Evolutionary conservation across 768 basidiomycete genomes (phyloP).

Genomic region (Mycena amicta): DNA sequence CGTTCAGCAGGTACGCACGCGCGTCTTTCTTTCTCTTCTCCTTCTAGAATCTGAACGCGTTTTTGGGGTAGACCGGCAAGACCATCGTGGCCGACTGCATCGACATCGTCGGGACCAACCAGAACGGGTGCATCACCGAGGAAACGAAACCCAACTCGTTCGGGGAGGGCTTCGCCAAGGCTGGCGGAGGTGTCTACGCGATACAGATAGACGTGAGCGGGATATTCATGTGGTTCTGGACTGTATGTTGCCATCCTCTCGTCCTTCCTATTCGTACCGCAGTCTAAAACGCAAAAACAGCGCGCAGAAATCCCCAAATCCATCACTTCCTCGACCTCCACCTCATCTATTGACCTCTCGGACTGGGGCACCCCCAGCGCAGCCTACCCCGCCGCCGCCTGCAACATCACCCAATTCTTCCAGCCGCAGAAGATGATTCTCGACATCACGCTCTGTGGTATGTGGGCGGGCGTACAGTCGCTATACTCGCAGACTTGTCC

Average conservation of each 20-base stretch:
- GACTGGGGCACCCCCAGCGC: constrained; percentile 49
- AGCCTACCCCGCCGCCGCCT: constrained; percentile 40
- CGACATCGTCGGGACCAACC: constrained; percentile 16
- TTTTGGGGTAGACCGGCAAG: constrained; percentile 27
- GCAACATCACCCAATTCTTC: constrained; percentile 46
- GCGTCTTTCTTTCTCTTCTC: background rate
- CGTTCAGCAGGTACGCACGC: constrained; percentile 24
- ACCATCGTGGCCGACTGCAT: constrained; percentile 35
- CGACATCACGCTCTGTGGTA: constrained; percentile 57
- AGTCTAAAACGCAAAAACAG: too few relatives aligned
- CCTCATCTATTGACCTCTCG: constrained; percentile 33
- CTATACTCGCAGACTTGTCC: background rate
- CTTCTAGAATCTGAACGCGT: too few relatives aligned
- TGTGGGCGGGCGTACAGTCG: constrained; percentile 28
- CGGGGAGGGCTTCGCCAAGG: constrained; percentile 49
- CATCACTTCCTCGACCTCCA: constrained; percentile 20
- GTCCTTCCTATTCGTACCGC: background rate
- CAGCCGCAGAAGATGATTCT: constrained; percentile 50
- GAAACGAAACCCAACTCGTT: constrained; percentile 49
- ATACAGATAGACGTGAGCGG: constrained; percentile 65
- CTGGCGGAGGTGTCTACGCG: constrained; percentile 61
- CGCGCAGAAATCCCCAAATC: constrained; percentile 41
- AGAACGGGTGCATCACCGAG: constrained; percentile 44
- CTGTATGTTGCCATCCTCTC: constrained; percentile 21
- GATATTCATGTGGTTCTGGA: constrained; percentile 30